Evolutionary conservation across 1,139 yeast species (phyloP).

Genomic region (Scheffersomyces insectosa): DNA sequence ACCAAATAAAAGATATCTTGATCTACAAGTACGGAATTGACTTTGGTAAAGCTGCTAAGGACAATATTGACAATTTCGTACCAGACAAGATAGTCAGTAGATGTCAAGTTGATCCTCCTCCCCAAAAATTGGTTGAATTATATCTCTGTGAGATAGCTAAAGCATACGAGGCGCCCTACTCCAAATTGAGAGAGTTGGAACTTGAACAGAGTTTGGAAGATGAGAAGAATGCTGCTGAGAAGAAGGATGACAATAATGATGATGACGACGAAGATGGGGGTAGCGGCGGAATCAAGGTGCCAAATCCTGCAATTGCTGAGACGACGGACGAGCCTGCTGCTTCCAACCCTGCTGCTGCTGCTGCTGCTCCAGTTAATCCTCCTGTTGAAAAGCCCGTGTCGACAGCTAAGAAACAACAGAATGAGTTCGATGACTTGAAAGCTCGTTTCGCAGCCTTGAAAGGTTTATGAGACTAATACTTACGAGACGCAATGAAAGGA

Average conservation of each 20-base stretch:
- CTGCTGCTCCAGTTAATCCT: neutral
- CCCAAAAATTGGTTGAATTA: constrained; percentile 60
- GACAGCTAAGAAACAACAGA: constrained; percentile 14
- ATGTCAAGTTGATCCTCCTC: constrained; percentile 70
- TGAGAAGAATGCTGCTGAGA: constrained; percentile 16
- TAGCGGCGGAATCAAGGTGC: constrained; percentile 18
- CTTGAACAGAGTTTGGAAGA: constrained; percentile 20
- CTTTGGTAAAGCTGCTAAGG: constrained; percentile 63
- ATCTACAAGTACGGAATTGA: constrained; percentile 62
- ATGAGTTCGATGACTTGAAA: constrained; percentile 43
- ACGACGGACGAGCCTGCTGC: constrained; percentile 13
- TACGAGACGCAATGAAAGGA: too few species aligned
- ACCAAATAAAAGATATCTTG: constrained; percentile 60
- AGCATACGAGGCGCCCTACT: constrained; percentile 76
- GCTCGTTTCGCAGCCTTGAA: constrained; percentile 51
- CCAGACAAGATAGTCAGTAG: constrained; percentile 67
- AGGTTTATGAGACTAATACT: constrained; percentile 12
- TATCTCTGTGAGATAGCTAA: constrained; percentile 80
- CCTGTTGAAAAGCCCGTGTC: constrained; percentile 6
- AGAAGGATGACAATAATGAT: constrained; percentile 11
- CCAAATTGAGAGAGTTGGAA: constrained; percentile 48
- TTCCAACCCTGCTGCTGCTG: constrained; percentile 17
- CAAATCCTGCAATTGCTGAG: constrained; percentile 14
- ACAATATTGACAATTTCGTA: constrained; percentile 52
- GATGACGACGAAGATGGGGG: constrained; percentile 22